Base-by-base conservation (phyloP, 257 asterid genomes). In the Nicotiana attenuata region DNA sequence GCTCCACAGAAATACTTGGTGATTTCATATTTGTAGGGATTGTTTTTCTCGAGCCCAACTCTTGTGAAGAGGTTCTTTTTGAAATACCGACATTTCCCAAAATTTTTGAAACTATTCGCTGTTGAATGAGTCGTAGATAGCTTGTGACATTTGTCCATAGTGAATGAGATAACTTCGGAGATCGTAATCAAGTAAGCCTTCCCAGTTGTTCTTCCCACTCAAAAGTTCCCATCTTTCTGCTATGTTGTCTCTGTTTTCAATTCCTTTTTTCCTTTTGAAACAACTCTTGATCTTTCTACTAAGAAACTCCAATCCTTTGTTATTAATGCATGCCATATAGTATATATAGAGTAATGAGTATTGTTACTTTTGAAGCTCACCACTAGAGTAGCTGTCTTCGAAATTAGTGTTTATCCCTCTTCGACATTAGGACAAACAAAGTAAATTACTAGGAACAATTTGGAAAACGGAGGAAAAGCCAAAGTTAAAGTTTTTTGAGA, bases 121-220 rank as follows among this genome's bases (percentile, higher is more conserved):
- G 88, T 87, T 88, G 88, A 92, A 92, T 24, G 85, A 78, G 81
- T 91, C 92, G 75, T 88, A 90, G 19, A 90, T 84, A 24, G 90
- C 95, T 77, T 90, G 91, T 81, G 95, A 89, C 89, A 85, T 89
- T n/a, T 86, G 85, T 0, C 92, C 93, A 50, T 90, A 89, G 60
- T 92, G 92, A 57, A 90, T 64, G 5, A 90, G 20, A 82, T 90
- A 89, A 31, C 56, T 64, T 6, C 90, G 86, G 1, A 90, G 90
- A 77, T 92, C 93, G 29, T 8, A 19, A 85, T 91, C 82, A 60
- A 90, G 60, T 67, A 90, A 88, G 76, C 82, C 56, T 13, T 84
- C 71, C 97, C 95, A 92, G 20, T 84, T 81, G 10, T 84, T 83
- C 33, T 81, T 67, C 11, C 95, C 97, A 60, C 89, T 88, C 1